phyloP scores from a whole-genome alignment of 305 asterid genomes.

The Withania somnifera region DNA sequence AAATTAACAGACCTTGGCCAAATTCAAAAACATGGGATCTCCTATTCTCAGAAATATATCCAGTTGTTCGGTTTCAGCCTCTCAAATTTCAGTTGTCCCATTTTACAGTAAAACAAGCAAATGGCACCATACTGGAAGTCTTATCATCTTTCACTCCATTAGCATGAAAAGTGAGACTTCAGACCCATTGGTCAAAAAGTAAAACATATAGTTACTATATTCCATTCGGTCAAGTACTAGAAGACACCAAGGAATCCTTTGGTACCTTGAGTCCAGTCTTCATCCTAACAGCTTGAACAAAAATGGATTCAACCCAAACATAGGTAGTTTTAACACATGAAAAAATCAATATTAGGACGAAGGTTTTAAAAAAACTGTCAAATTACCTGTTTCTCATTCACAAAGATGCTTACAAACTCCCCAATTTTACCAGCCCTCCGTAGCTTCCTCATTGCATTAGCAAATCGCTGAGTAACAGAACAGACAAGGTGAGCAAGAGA shows the following conservation, averaged over 20 bases:
- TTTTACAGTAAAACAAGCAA: neutral
- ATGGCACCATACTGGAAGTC: neutral
- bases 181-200: neutral
- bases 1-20: neutral
- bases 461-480: slow-evolving; percentile 38
- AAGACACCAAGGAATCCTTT: neutral
- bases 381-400: slow-evolving; percentile 79
- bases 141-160: neutral
- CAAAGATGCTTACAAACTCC: slow-evolving; percentile 88
- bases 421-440: slow-evolving; percentile 85
- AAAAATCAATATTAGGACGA: neutral
- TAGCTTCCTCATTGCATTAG: slow-evolving; percentile 67
- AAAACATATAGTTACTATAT: neutral
- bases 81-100: neutral
- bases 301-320: neutral
- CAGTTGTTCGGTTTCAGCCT: neutral
- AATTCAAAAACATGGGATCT: neutral
- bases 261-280: neutral
- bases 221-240: neutral
- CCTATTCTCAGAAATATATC: neutral
- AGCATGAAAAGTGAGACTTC: neutral
- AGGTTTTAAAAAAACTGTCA: slow-evolving; percentile 2
- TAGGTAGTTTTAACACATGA: neutral
- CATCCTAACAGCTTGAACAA: neutral
- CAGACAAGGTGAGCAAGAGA: neutral